Conservation (phyloP, 1,284 basidiomycete genomes). For the Mycosarcoma mackinlayi region DNA sequence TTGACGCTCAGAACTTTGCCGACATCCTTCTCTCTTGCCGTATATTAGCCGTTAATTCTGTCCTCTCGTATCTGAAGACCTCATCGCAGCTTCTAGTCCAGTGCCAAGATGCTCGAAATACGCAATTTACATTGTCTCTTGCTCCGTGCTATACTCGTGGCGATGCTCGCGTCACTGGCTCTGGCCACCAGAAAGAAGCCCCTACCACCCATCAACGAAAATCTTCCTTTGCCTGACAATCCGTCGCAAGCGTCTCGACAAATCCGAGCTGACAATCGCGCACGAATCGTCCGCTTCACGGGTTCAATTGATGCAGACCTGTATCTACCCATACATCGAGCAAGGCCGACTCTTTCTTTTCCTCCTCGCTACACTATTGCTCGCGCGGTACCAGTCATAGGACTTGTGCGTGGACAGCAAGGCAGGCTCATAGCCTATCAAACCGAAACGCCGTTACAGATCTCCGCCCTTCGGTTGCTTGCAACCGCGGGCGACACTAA, state of each 20-base stretch:
- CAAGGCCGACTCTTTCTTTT: too few species aligned
- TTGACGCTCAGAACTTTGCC: too few species aligned
- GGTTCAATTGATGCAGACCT: not conserved
- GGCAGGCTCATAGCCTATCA: slow-evolving; percentile 13
- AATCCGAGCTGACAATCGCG: not conserved
- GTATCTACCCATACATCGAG: not conserved
- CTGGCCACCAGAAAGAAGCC: not conserved
- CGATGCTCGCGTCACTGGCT: not conserved
- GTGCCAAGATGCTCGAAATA: too few species aligned
- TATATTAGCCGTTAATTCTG: too few species aligned
- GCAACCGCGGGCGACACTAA: too few species aligned
- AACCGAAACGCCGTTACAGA: not conserved
- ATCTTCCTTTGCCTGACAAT: not conserved
- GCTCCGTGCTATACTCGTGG: not conserved
- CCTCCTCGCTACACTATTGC: not conserved
- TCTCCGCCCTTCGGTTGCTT: not conserved
- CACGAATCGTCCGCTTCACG: not conserved
- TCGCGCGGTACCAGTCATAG: not conserved
- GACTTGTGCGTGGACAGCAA: slow-evolving; percentile 20
- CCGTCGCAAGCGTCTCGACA: not conserved
- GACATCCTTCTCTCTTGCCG: too few species aligned
- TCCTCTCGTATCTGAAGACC: too few species aligned
- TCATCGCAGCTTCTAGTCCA: too few species aligned
- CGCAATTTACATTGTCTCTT: too few species aligned
- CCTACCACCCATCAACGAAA: not conserved